Percentiles rank a stretch among this genome's conserved stretches.
These are phyloP conservation scores for Cruciata laevipes DNA, from an alignment of 257 asterid genomes.

Conservation along the genomic window DNA sequence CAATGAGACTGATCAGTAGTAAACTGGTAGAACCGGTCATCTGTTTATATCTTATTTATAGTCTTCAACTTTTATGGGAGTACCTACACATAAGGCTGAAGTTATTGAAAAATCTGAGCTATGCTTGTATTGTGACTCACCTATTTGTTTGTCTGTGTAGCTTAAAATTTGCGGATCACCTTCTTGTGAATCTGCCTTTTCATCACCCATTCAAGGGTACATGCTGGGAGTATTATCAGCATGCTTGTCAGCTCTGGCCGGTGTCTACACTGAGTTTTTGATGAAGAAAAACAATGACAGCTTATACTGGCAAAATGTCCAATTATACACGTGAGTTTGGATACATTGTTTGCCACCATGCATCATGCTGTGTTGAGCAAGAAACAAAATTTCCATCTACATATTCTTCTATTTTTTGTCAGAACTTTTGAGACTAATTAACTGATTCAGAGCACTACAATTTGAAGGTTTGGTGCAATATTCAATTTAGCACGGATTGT, in stretches of 20 bases:
- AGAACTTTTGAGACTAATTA: neutral
- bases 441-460: conserved; percentile 20
- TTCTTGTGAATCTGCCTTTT: conserved; percentile 78
- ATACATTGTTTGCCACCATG: neutral
- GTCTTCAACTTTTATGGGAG: neutral
- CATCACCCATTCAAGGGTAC: conserved; percentile 90
- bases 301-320: conserved; percentile 94
- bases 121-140: neutral
- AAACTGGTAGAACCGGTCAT: neutral
- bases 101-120: neutral
- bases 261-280: conserved; percentile 96
- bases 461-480: conserved; percentile 80
- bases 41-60: neutral
- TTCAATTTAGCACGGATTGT: conserved; percentile 82
- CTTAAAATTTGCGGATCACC: conserved; percentile 95
- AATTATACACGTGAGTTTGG: conserved; percentile 61
- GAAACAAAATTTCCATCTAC: neutral
- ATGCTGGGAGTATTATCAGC: conserved; percentile 83
- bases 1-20: neutral
- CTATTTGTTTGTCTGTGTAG: conserved; percentile 31
- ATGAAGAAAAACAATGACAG: conserved; percentile 98
- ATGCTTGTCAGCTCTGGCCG: conserved; percentile 92
- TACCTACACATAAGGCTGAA: neutral
- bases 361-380: neutral
- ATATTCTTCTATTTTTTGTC: neutral